Evolutionary conservation across 805 yeast species (phyloP).

Genomic region (Saturnispora zaruensis): DNA sequence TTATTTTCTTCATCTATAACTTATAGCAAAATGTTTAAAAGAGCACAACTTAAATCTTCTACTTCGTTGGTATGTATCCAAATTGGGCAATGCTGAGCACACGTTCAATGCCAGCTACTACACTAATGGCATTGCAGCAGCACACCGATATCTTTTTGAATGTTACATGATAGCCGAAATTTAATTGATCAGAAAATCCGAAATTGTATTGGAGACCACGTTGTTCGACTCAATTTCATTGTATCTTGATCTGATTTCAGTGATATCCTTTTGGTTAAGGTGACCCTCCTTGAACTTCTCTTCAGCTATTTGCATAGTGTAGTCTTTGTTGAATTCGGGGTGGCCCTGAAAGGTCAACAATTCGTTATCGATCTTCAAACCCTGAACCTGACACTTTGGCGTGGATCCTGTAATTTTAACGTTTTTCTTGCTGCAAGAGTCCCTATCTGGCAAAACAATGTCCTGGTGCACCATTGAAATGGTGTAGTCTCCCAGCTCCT

Average conservation of each 20-base stretch:
- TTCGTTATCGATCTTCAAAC: conserved; percentile 44
- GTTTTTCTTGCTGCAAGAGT: background rate
- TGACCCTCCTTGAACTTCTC: conserved; percentile 6
- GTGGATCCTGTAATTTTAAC: conserved; percentile 44
- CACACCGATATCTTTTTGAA: background rate
- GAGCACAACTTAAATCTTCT: background rate
- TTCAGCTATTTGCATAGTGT: conserved; percentile 14
- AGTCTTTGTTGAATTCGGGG: conserved; percentile 59
- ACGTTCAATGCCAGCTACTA: background rate
- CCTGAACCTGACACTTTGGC: conserved; percentile 53
- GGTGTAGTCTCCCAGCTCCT: conserved; percentile 18
- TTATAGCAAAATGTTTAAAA: too few relatives aligned
- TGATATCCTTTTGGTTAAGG: conserved; percentile 7
- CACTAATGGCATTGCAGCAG: background rate
- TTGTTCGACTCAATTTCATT: background rate
- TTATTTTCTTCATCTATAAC: too few relatives aligned
- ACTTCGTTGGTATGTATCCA: too few relatives aligned
- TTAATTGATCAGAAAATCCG: background rate
- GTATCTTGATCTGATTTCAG: conserved; percentile 7
- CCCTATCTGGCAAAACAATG: conserved; percentile 30
- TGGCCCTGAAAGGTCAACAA: conserved; percentile 80
- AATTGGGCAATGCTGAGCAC: background rate
- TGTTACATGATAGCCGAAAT: background rate
- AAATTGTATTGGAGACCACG: background rate
- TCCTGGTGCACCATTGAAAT: conserved; percentile 56